Conservation (phyloP, 1,139 yeast species). For the Nakaseomyces kungkrabaensis region DNA sequence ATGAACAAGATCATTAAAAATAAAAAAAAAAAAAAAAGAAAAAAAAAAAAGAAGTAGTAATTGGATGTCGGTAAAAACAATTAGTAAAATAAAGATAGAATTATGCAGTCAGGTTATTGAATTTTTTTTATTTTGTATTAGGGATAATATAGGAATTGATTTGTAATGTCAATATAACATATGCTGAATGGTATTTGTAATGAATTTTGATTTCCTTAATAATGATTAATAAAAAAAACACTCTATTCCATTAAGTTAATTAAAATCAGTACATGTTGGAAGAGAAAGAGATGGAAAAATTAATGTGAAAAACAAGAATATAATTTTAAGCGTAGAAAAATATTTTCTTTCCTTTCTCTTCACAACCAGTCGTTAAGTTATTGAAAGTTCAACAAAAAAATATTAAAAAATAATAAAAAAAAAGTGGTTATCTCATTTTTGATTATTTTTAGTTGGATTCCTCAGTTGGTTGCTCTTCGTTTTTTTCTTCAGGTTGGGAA, state of each 20-base stretch:
- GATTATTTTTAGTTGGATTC: constrained; percentile 3
- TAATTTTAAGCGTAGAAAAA: neutral
- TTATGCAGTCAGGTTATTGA: neutral
- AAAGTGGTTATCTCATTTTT: neutral
- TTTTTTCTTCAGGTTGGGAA: constrained; percentile 1
- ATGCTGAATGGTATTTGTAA: neutral
- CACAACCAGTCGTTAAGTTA: too few relatives aligned
- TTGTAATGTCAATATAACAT: neutral
- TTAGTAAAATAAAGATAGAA: neutral
- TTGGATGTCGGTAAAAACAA: neutral
- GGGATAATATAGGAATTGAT: neutral
- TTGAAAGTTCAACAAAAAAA: too few relatives aligned
- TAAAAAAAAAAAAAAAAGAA: neutral
- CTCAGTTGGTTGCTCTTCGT: constrained; percentile 2
- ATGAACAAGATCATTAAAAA: neutral
- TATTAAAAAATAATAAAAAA: too few relatives aligned
- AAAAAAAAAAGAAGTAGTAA: neutral
- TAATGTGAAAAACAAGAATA: neutral
- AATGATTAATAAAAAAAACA: neutral
- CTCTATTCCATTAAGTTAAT: neutral
- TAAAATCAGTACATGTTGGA: neutral
- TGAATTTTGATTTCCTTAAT: neutral
- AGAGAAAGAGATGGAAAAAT: neutral
- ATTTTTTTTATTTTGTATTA: neutral
- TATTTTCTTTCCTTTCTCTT: neutral